Evolutionary conservation across 1,284 basidiomycete genomes (phyloP), one percentile per base, ranked within the genome.

Genomic region (Fistulinella staudtii): DNA sequence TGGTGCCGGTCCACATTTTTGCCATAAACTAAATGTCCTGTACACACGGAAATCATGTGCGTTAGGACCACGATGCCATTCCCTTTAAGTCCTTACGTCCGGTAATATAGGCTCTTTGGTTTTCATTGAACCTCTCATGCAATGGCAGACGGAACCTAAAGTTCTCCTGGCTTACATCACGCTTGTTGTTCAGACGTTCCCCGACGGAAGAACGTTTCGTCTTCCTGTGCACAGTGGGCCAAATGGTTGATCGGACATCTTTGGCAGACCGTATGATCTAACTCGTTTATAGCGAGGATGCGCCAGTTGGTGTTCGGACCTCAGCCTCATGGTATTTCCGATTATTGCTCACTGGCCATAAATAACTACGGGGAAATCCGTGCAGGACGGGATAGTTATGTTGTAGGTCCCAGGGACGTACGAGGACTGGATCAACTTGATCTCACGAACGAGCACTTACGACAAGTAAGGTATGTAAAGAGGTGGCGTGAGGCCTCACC

Each of bases 401-500:
- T 9, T 37, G 53, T 58, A 41, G 53, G 53, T 59, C 54, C 56
- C 57, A 35, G 52, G 38, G 37, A 40, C n/a, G n/a, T n/a, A n/a
- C n/a, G n/a, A n/a, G n/a, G 35, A 29, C 40, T 40, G 41, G 43
- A 45, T 46, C 28, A 31, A 30, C 22, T 29, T 36, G 36, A 25
- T 22, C 22, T 29, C 27, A 43, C 39, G 39, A 44, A 55, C 52
- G 48, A 53, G 37, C 28, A 25, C 53, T 28, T 22, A 11, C 10
- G 17, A 25, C 8, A 25, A 27, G n/a, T n/a, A n/a, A n/a, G n/a
- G n/a, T 33, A 30, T 45, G 37, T 38, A 35, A 38, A 39, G 8
- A 31, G 54, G n/a, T 58, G 54, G 54, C 57, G 53, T 36, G 8
- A 33, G 18, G 41, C 28, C 28, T 34, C 31, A 36, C 27, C 27